Evolutionary conservation across 164 flowering plant genomes (phyloP), one percentile per base, ranked within the genome.

Genomic region (Tetracentron sinense): DNA sequence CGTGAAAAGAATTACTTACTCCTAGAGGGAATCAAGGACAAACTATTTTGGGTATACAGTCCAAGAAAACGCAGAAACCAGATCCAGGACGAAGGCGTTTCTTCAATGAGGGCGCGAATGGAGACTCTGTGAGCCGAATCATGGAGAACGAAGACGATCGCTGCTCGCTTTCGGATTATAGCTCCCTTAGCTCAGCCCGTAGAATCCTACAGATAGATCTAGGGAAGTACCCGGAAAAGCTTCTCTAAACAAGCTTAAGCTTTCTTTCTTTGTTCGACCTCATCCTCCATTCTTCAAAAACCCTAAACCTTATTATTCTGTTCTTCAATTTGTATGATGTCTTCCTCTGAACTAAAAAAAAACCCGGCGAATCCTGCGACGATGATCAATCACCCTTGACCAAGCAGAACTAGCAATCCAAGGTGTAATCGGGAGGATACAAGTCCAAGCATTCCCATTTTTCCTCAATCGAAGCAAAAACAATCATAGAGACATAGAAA

Each of bases 401-500:
- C 38, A 28, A 47, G 63, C 42, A 29, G 28, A 26, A 8, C 22
- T 22, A 23, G 20, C 17, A 22, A 20, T 49, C 53, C 53, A 49
- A 7, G 25, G 11, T 20, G 21, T 6, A 17, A n/a, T 7, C 20
- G 26, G 21, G 26, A 22, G 53, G 2, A 21, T 26, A 20, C n/a
- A n/a, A n/a, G n/a, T n/a, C n/a, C 6, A 58, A 51, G 23, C 58
- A 52, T 30, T 14, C 62, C 53, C 54, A 16, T 47, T 65, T 28
- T n/a, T 8, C n/a, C n/a, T 38, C 33, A 33, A 50, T n/a, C 47
- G 47, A 61, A 21, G 54, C 55, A 52, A 54, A 69, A 63, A 63
- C 21, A 42, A 50, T 51, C 62, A 64, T 27, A 50, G 64, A 60
- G 60, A 58, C 33, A 69, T 21, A 64, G 48, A 63, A 69, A 64